Evolutionary conservation across 129 eudicot species (phyloP).

Genomic region (Helichrysum umbraculigerum): DNA sequence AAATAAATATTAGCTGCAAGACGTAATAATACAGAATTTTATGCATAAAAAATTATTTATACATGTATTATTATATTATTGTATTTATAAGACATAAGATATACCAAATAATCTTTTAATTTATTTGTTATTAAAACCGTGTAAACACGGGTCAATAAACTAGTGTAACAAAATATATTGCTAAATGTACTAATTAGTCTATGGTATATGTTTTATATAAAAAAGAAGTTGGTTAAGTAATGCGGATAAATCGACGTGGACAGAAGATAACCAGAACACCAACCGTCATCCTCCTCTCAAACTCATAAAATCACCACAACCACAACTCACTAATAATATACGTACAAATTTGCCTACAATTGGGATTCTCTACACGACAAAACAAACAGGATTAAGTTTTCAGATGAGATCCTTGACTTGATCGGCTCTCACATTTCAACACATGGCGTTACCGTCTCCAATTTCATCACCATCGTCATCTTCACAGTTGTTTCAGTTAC

Average conservation of each 20-base stretch:
- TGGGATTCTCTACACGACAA: background rate
- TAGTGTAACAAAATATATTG: too few species aligned
- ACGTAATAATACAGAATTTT: too few species aligned
- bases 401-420: constrained; percentile 20
- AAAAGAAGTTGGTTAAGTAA: background rate
- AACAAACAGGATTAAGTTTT: constrained; percentile 1
- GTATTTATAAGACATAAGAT: too few species aligned
- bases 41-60: too few species aligned
- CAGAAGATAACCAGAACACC: constrained; percentile 33
- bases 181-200: too few species aligned
- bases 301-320: constrained; percentile 23
- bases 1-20: too few species aligned
- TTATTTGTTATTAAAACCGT: too few species aligned
- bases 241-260: constrained; percentile 30
- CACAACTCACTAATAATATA: background rate
- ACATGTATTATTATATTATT: too few species aligned
- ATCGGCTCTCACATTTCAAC: constrained; percentile 6
- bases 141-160: too few species aligned
- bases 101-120: too few species aligned
- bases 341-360: background rate
- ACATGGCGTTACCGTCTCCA: constrained; percentile 50
- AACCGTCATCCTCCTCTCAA: constrained; percentile 28
- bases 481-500: constrained; percentile 46
- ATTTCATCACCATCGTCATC: constrained; percentile 32
- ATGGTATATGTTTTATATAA: too few species aligned